A percentile compares a stretch with the other conserved stretches of the same genome.
phyloP scores from a whole-genome alignment of 2,329 filamentous ascomycete genomes.

The Pyricularia grisea region DNA sequence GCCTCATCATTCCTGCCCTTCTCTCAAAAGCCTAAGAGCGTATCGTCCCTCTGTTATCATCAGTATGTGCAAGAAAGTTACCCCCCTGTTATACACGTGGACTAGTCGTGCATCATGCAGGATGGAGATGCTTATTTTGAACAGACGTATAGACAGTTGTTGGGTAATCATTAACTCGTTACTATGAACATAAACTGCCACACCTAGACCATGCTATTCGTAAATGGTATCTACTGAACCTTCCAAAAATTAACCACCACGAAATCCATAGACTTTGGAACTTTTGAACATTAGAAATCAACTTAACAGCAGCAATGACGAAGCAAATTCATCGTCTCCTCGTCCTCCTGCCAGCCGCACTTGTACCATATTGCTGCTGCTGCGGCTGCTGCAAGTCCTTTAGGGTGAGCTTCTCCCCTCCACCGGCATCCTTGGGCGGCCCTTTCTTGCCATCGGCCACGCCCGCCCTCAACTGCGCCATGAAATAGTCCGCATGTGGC shows the following conservation, averaged over 20 bases:
- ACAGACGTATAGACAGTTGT: too few species aligned
- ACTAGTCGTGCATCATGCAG: too few species aligned
- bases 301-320: not conserved
- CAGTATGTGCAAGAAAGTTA: too few species aligned
- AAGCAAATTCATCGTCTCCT: not conserved
- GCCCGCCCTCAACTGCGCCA: constrained; percentile 30
- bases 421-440: not conserved
- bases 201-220: not conserved
- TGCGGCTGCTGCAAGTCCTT: constrained; percentile 5
- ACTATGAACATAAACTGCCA: not conserved
- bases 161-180: not conserved
- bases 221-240: not conserved
- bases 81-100: too few species aligned
- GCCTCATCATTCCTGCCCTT: too few species aligned
- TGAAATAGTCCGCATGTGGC: constrained; percentile 34
- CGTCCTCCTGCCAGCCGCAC: not conserved
- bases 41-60: too few species aligned
- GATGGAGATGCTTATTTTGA: not conserved
- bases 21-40: too few species aligned
- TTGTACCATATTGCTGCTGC: constrained; percentile 1
- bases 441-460: constrained; percentile 1
- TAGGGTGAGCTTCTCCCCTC: constrained; percentile 6
- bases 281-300: not conserved
- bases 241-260: not conserved
- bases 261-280: not conserved